phyloP scores from a whole-genome alignment of 1,139 yeast species.

The Geotrichum fermentans region DNA sequence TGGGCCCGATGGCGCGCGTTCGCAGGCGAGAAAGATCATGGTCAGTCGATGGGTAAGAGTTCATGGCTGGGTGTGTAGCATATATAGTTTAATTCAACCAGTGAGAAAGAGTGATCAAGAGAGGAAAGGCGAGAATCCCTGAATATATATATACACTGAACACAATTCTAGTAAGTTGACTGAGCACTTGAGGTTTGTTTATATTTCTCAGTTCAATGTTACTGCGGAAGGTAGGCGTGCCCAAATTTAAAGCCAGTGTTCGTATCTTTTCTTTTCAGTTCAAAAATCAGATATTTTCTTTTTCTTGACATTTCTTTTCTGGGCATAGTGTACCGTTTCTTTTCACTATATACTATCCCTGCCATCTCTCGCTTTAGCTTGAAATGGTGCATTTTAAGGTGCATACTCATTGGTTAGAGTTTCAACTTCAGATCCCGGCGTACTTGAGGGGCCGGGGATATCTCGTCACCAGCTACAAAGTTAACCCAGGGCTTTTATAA shows the following conservation, averaged over 20 bases:
- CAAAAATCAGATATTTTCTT: neutral
- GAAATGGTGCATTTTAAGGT: neutral
- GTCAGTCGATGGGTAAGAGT: neutral
- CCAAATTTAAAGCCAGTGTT: too few relatives aligned
- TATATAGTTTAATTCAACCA: neutral
- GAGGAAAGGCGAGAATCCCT: neutral
- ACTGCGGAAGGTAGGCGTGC: neutral
- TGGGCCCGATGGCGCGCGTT: constrained; percentile 7
- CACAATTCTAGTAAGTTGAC: too few relatives aligned
- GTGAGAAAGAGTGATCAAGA: neutral
- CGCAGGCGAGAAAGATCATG: constrained; percentile 5
- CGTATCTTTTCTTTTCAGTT: too few relatives aligned
- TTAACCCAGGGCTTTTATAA: too few relatives aligned
- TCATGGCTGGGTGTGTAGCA: too few relatives aligned
- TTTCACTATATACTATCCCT: neutral
- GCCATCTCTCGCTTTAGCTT: neutral
- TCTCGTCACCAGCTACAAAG: neutral
- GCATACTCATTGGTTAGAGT: neutral
- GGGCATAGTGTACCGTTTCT: neutral
- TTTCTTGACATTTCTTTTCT: neutral
- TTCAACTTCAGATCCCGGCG: neutral
- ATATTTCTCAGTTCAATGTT: neutral
- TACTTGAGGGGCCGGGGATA: neutral
- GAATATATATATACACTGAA: neutral
- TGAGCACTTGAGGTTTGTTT: neutral